Base-by-base conservation (phyloP, 2,329 filamentous ascomycete species). In the Penicillium expansum region DNA sequence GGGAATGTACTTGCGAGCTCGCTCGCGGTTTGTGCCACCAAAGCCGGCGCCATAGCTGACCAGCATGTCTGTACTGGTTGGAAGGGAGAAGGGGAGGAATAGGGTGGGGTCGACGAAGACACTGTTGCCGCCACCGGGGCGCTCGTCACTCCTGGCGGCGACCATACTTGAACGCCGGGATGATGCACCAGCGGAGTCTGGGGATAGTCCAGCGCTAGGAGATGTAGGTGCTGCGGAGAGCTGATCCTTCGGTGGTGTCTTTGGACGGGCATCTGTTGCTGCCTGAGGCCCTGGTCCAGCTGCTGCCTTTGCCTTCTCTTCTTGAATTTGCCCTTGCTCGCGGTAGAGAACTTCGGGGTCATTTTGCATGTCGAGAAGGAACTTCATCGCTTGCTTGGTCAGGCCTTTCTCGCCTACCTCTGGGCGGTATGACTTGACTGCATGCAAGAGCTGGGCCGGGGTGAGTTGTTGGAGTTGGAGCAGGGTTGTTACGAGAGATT, bases 31-130 rank as follows among this genome's bases (percentile, higher is more conserved):
- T 45, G 94, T 80, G 0, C 94, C 94, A 5, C 94, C 94, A 69
- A 97, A 94, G 0, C 94, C 94, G 13, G 94, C 92, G 0, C 94
- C 94, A 69, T 95, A 99, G 63, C 88, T 93, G 47, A 99, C 86
- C 47, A 97, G 82, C 94, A 99, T 99, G 73, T 99, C 94, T 27
- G 92, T 97, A 56, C 91, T 94, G 1, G 93, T 96, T 1, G 94
- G 94, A 29, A 99, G 80, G n/a, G 89, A 89, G 72, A 99, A 99
- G 0, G 94, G 94, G 27, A 99, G 82, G 83, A 97, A 96, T 58
- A 96, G 80, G 2, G 92, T 90, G 3, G 93, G 91, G 69, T 97
- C 92, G 52, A 97, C 77, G 42, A 97, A 85, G 35, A 97, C 62
- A 33, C 60, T 66, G 50, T 68, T 70, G 18, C 60, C 61, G 22